These are phyloP conservation scores for Microcyclosporella mali DNA, from an alignment of 2,329 filamentous ascomycete genomes.

Conservation along the genomic window DNA sequence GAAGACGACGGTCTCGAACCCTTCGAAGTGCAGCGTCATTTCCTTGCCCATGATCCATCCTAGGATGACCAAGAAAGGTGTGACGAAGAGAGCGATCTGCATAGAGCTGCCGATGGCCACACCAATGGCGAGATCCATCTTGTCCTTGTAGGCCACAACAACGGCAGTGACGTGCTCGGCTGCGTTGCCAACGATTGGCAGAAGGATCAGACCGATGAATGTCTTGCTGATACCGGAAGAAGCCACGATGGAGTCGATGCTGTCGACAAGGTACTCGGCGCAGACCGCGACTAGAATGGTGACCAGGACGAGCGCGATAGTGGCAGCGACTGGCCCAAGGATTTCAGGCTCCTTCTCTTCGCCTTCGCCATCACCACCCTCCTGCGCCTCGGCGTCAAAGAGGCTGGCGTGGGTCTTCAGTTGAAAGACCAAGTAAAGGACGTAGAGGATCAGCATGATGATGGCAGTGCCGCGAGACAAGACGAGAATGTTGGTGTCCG, in stretches of 20 bases:
- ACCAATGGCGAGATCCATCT: conserved; percentile 53
- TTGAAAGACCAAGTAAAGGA: conserved; percentile 51
- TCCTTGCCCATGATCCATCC: conserved; percentile 49
- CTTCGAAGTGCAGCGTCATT: conserved; percentile 71
- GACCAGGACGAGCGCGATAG: conserved; percentile 42
- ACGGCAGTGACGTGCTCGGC: conserved; percentile 52
- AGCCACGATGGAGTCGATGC: conserved; percentile 49
- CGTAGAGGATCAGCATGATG: conserved; percentile 49
- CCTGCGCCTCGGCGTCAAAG: conserved; percentile 39
- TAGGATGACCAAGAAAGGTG: conserved; percentile 51
- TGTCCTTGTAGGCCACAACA: conserved; percentile 51
- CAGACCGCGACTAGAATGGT: conserved; percentile 46
- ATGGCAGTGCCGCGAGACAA: conserved; percentile 50
- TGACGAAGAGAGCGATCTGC: conserved; percentile 54
- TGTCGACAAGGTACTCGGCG: conserved; percentile 50
- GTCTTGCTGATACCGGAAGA: conserved; percentile 49
- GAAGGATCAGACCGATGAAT: conserved; percentile 51
- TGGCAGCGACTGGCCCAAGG: conserved; percentile 41
- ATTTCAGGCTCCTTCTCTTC: conserved; percentile 36
- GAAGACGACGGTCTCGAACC: conserved; percentile 82
- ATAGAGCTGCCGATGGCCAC: conserved; percentile 50
- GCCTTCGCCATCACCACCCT: conserved; percentile 27
- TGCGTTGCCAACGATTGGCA: conserved; percentile 53
- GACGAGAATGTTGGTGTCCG: conserved; percentile 42
- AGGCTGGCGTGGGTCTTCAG: conserved; percentile 45